Evolutionary conservation across 768 basidiomycete genomes (phyloP), one percentile per base, ranked within the genome.

Genomic region (Tulasnella sp.): DNA sequence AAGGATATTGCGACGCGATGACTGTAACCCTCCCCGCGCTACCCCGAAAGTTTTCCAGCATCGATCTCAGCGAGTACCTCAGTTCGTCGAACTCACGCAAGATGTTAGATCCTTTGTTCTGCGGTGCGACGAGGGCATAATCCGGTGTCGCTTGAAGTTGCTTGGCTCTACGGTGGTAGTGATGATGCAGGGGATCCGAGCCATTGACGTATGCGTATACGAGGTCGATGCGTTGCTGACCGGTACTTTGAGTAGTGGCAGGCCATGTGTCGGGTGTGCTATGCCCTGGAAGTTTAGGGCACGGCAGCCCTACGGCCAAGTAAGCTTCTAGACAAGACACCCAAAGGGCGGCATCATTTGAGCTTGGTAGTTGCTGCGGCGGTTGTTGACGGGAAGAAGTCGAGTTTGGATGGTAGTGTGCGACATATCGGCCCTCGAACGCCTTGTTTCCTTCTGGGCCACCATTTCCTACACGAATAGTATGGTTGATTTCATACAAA

Each of bases 31-130:
- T 60, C 1, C 58, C 26, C 9, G 58, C 43, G 21, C 42, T 44
- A 5, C 27, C 7, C 4, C 51, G 17, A 42, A 68, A 52, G 11
- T 64, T 44, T 0, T 50, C 27, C 2, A 66, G 10, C 19, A 61
- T 63, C 7, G 68, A 67, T 17, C 69, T 65, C 1, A 70, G 44
- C 1, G 68, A 68, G 62, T 60, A 67, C 15, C 65, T 62, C 1
- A 70, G 62, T 27, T 70, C 69, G 48, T 65, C 68, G 59, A 68
- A 66, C 9, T 67, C 67, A 3, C 68, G 50, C 8, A 30, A 32
- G 19, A 9, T 27, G 15, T 3, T 45, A 13, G 42, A 17, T 26
- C 1, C 17, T 1, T 17, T 2, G 13, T 23, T 23, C 4, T 4
- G 9, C 23, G 1, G 23, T 19, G 10, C n/a, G 4, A 21, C 15